These are phyloP conservation scores for Aspergillus udagawae DNA, from an alignment of 2,329 filamentous ascomycete genomes.

Conservation along the genomic window DNA sequence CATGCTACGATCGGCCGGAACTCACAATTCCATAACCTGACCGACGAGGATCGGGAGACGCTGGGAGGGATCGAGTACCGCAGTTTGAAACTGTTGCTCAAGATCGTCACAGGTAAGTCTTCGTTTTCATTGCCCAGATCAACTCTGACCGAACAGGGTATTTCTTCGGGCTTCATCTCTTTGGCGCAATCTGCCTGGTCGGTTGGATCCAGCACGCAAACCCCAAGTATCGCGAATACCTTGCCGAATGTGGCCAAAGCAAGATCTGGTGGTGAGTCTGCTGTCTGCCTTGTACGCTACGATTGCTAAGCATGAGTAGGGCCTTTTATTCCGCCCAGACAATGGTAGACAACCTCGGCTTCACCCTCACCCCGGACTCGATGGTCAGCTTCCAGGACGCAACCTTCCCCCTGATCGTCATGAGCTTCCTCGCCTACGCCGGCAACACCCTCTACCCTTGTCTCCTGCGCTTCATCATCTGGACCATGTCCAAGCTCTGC, in stretches of 20 bases:
- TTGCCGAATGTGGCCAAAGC: slow-evolving; percentile 38
- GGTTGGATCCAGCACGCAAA: slow-evolving; percentile 45
- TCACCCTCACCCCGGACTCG: slow-evolving; percentile 54
- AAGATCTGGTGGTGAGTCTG: slow-evolving; percentile 48
- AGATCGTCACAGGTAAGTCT: slow-evolving; percentile 41
- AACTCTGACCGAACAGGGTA: slow-evolving; percentile 32
- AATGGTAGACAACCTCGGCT: slow-evolving; percentile 52
- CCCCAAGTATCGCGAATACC: slow-evolving; percentile 40
- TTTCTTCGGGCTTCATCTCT: slow-evolving; percentile 43
- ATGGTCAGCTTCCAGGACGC: slow-evolving; percentile 50
- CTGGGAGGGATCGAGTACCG: slow-evolving; percentile 53
- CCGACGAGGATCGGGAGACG: slow-evolving; percentile 39
- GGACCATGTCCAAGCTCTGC: slow-evolving; percentile 49
- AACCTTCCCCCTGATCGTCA: slow-evolving; percentile 36
- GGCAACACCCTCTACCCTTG: slow-evolving; percentile 51
- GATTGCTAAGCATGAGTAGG: slow-evolving; percentile 25
- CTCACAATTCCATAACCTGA: slow-evolving; percentile 45
- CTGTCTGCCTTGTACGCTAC: neutral
- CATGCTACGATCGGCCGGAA: slow-evolving; percentile 46
- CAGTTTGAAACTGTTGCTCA: slow-evolving; percentile 47
- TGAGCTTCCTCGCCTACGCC: slow-evolving; percentile 38
- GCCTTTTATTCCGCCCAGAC: slow-evolving; percentile 50
- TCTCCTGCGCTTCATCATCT: slow-evolving; percentile 54
- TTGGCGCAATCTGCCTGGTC: slow-evolving; percentile 47
- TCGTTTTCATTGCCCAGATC: too few relatives aligned